Evolutionary conservation across 2,329 filamentous ascomycete genomes (phyloP), one percentile per base, ranked within the genome.

Genomic region (Nigrospora sphaerica): DNA sequence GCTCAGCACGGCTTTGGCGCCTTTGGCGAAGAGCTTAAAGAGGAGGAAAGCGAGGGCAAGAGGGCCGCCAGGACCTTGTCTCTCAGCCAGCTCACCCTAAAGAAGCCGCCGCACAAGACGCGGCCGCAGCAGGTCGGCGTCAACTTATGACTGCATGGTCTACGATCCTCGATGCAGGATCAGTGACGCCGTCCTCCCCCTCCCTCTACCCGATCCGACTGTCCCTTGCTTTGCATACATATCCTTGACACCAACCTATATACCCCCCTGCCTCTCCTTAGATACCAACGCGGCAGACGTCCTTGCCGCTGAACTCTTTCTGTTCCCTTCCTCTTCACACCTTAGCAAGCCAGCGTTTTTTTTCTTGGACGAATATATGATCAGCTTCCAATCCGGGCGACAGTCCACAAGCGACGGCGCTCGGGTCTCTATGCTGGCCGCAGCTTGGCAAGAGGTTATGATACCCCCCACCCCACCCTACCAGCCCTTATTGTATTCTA

Each of bases 1-100:
- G 53, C 60, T 5, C 51, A 57, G 13, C 62, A 63, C 31, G 66
- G 52, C 19, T 70, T 67, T 44, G 68, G 67, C 3, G 66, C 63
- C 5, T 71, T 70, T 40, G 71, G 63, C 45, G 71, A 69, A 59
- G 69, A 69, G 56, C 61, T 69, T 50, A 61, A 49, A 35, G 62
- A 56, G 19, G 67, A 67, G 23, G 66, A 66, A 17, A 64, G 67
- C 42, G 54, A 57, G 17, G 51, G 62, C 17, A 75, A 76, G 51
- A 78, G 69, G 58, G 79, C 81, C 1, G 79, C 78, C 18, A 77
- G 78, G 52, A 84, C 80, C 38, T 71, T 88, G 57, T 86, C 78
- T 28, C 68, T 85, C 12, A 79, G 78, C 49, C 78, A 80, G 57
- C 61, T 83, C 54, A 83, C 79, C 1, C 64, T 77, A 53, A 67